Conservation (phyloP, 2,329 filamentous ascomycete genomes). For the Botrytis squamosa region DNA sequence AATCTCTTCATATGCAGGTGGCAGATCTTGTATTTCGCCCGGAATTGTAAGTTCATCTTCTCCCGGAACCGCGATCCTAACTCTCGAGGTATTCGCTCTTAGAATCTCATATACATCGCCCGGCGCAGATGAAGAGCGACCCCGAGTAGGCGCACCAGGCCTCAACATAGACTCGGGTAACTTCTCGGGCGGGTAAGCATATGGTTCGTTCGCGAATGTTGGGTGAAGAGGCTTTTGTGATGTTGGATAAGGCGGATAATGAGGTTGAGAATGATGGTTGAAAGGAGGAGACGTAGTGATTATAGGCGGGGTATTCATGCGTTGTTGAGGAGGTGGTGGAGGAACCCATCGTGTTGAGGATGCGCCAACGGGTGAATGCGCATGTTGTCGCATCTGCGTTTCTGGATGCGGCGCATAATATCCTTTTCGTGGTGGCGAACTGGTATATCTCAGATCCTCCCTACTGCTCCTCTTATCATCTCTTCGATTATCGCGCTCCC, state of each 20-base stretch:
- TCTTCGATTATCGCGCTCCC: constrained; percentile 5
- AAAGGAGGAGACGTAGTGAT: constrained; percentile 2
- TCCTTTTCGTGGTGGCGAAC: neutral
- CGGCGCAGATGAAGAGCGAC: constrained; percentile 17
- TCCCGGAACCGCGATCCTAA: constrained; percentile 22
- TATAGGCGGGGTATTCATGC: constrained; percentile 7
- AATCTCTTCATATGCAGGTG: constrained; percentile 17
- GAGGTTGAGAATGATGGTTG: neutral
- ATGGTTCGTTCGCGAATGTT: constrained; percentile 18
- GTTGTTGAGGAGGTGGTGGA: constrained; percentile 13
- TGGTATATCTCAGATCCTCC: constrained; percentile 13
- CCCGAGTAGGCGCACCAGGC: neutral
- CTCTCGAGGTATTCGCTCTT: constrained; percentile 15
- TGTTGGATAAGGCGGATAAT: neutral
- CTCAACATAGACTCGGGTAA: constrained; percentile 13
- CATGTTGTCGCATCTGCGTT: neutral
- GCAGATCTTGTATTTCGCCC: constrained; percentile 17
- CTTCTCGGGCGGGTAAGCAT: constrained; percentile 18
- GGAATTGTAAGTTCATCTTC: constrained; percentile 21
- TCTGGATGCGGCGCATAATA: constrained; percentile 5
- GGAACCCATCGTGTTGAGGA: constrained; percentile 8
- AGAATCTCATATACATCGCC: constrained; percentile 2
- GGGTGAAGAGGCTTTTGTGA: neutral
- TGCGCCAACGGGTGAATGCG: neutral
- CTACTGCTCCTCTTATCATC: constrained; percentile 18